A percentile compares a stretch with the other conserved stretches of the same genome.
phyloP scores from a whole-genome alignment of 2,329 filamentous ascomycete species.

The Huntiella savannae region DNA sequence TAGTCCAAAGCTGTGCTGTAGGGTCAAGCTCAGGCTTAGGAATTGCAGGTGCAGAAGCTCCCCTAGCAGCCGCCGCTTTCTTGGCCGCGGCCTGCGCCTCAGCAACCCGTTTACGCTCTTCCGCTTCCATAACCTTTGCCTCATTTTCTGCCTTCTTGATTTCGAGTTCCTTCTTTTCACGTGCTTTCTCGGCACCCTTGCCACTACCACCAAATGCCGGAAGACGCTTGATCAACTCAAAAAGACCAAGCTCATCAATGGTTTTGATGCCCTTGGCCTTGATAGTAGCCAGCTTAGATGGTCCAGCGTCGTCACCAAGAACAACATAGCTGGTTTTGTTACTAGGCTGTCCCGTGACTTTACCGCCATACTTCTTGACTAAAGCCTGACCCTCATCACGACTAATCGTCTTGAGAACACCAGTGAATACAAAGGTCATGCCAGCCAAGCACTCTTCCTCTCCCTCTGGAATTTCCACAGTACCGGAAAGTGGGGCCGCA shows the following conservation, averaged over 20 bases:
- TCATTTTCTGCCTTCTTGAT: conserved; percentile 64
- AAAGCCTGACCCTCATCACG: conserved; percentile 71
- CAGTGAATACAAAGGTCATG: conserved; percentile 87
- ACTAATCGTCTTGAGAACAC: conserved; percentile 59
- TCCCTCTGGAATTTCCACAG: conserved; percentile 59
- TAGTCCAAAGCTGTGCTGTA: conserved; percentile 66
- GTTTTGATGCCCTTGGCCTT: conserved; percentile 63
- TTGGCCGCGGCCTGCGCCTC: conserved; percentile 34
- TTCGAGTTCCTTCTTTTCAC: conserved; percentile 69
- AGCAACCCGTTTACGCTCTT: conserved; percentile 44
- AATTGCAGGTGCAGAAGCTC: conserved; percentile 22
- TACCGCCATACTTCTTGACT: conserved; percentile 87
- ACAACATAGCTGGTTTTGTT: conserved; percentile 90
- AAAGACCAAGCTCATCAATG: conserved; percentile 83
- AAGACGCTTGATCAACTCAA: conserved; percentile 61
- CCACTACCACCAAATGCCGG: conserved; percentile 76
- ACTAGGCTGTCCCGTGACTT: conserved; percentile 68
- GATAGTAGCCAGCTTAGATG: conserved; percentile 82
- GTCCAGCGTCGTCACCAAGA: conserved; percentile 75
- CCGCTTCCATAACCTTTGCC: conserved; percentile 67
- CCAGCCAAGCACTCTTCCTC: conserved; percentile 80
- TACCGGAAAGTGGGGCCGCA: conserved; percentile 42
- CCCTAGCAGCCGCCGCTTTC: conserved; percentile 18
- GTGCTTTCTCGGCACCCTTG: conserved; percentile 69
- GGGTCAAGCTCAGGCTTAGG: conserved; percentile 22